Base-by-base conservation (phyloP, 2,329 filamentous ascomycete species). In the Cladosporium cucumerinum region DNA sequence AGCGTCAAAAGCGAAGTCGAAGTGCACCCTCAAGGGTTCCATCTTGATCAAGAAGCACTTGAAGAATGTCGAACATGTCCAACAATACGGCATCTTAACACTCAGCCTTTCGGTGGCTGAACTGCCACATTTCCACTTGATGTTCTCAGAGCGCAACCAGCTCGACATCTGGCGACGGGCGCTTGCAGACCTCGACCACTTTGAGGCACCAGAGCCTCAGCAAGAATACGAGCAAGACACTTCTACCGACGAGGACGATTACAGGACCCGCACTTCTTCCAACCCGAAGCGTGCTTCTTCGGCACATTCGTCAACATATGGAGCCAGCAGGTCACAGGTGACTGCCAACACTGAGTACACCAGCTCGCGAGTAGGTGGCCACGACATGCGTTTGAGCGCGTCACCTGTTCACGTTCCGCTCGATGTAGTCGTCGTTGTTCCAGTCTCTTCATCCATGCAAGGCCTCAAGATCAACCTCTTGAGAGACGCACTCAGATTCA, bases 11-110 rank as follows among this genome's bases (percentile, higher is more conserved):
- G 84, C 85, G 64, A 93, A 89, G 76, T 82, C 85, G 11, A 87
- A 87, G 68, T 97, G 90, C 81, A 96, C 93, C 0, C 82, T 99
- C 49, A 99, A 99, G 79, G 95, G 95, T 21, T 98, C 95, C 0
- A 99, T 99, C 70, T 82, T 99, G 67, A 98, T 99, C 78, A 97
- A 96, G 82, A 97, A 96, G 81, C 95, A 99, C 76, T 84, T 99
- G 51, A 96, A 95, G 74, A 91, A 95, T 70, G 92, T 98, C 21
- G 93, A 97, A 66, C 80, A 82, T 18, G 80, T 81, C 18, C 75
- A 79, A 63, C 93, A 97, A 70, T 91, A 96, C 69, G 89, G 92
- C 59, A 84, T 97, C 65, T 82, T 99, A 61, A 96, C 95, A 0
- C 83, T 99, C 43, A 96, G 90, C 73, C 85, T 99, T 16, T 97